phyloP scores from a whole-genome alignment of 1,139 yeast species.

The Suhomyces guaymorum region DNA sequence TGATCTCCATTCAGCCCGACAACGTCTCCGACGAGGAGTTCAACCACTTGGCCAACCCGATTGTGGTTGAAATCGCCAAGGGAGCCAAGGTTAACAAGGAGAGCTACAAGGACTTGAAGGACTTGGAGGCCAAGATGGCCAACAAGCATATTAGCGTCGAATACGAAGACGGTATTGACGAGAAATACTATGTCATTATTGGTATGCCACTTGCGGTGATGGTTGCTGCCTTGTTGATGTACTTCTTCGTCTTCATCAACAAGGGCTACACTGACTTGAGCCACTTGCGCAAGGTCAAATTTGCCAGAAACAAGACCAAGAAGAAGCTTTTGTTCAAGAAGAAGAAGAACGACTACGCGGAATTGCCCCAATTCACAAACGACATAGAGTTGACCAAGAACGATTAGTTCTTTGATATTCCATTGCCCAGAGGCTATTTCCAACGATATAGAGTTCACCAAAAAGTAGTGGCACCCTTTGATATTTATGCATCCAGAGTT shows the following conservation, averaged over 20 bases:
- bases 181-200: conserved; percentile 65
- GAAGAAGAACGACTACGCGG: conserved; percentile 18
- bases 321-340: conserved; percentile 31
- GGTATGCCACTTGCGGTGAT: conserved; percentile 72
- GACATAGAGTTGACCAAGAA: conserved; percentile 19
- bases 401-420: conserved; percentile 16
- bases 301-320: conserved; percentile 43
- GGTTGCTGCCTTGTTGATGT: conserved; percentile 62
- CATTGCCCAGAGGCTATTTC: not conserved
- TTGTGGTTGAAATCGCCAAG: conserved; percentile 55
- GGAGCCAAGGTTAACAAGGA: conserved; percentile 64
- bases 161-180: conserved; percentile 58
- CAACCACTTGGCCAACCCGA: conserved; percentile 50
- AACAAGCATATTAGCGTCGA: conserved; percentile 45
- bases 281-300: conserved; percentile 53
- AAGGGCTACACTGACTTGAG: conserved; percentile 45
- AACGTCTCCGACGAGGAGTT: conserved; percentile 65
- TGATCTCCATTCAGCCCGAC: conserved; percentile 73
- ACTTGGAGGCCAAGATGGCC: conserved; percentile 38
- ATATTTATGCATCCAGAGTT: too few relatives aligned
- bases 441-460: too few relatives aligned
- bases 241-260: conserved; percentile 58
- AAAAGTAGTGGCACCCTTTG: too few relatives aligned
- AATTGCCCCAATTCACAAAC: conserved; percentile 32
- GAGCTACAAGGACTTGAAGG: conserved; percentile 53